Conservation (phyloP, 495 filamentous ascomycete genomes). For the Bombardia bombarda region DNA sequence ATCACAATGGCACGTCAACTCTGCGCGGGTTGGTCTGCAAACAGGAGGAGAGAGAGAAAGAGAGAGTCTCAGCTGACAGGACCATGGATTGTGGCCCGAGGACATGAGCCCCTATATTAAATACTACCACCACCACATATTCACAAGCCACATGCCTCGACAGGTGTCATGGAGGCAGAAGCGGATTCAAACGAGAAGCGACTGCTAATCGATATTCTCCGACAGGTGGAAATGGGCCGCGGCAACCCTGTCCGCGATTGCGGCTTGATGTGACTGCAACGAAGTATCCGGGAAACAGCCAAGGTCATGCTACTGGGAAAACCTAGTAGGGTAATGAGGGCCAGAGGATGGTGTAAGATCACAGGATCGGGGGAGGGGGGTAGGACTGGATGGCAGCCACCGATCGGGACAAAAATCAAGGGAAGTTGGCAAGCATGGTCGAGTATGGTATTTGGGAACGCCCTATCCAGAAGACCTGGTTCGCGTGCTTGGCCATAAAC, state of each 20-base stretch:
- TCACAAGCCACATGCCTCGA: neutral
- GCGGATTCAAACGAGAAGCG: neutral
- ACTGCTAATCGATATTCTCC: conserved; percentile 2
- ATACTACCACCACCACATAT: neutral
- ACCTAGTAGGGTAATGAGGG: neutral
- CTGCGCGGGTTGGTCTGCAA: conserved; percentile 4
- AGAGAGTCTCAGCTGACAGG: neutral
- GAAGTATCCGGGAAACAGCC: conserved; percentile 12
- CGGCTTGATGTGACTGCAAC: conserved; percentile 19
- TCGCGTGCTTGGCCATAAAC: neutral
- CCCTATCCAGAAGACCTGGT: neutral
- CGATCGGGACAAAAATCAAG: too few species aligned
- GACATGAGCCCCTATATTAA: conserved; percentile 6
- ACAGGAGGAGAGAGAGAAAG: conserved; percentile 1
- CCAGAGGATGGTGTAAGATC: too few species aligned
- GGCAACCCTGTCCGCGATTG: conserved; percentile 21
- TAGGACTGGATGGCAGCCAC: too few species aligned
- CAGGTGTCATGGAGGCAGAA: too few species aligned
- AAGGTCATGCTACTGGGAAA: conserved; percentile 4
- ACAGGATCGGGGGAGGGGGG: too few species aligned
- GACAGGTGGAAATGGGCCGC: conserved; percentile 14
- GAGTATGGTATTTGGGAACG: neutral
- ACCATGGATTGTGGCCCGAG: neutral
- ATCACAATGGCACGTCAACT: conserved; percentile 9
- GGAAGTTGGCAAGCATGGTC: neutral